These are phyloP conservation scores for Pseudoturritis turrita DNA, from an alignment of 345 rosid species.

Conservation along the genomic window DNA sequence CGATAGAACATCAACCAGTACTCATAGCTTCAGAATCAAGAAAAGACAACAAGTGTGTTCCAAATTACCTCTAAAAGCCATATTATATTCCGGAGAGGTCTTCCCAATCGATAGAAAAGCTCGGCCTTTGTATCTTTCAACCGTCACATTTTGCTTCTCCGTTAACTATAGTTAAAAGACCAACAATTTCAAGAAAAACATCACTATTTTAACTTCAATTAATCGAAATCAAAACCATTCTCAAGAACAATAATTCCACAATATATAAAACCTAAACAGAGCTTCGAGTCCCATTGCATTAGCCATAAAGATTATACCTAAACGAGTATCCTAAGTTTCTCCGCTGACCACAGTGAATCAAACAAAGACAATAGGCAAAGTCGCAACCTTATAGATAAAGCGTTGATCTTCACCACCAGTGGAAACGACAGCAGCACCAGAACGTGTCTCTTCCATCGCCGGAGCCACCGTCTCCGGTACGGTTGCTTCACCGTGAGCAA, in stretches of 20 bases:
- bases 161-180: conserved; percentile 48
- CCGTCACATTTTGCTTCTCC: conserved; percentile 42
- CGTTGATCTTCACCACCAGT: conserved; percentile 33
- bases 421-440: background rate
- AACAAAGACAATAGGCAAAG: background rate
- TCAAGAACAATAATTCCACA: background rate
- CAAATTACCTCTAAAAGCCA: conserved; percentile 44
- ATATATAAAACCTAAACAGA: background rate
- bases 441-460: conserved; percentile 12
- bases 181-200: background rate
- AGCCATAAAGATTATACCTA: background rate
- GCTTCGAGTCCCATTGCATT: background rate
- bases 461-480: background rate
- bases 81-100: conserved; percentile 40
- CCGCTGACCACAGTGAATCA: background rate
- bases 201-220: background rate
- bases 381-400: conserved; percentile 54
- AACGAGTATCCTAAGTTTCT: background rate
- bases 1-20: background rate
- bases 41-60: background rate
- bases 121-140: conserved; percentile 47
- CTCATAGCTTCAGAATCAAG: background rate
- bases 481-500: conserved; percentile 9
- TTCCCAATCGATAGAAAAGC: conserved; percentile 51
- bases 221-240: background rate